Conservation (phyloP, 805 yeast species). For the Lipomyces spencermartinsiae region DNA sequence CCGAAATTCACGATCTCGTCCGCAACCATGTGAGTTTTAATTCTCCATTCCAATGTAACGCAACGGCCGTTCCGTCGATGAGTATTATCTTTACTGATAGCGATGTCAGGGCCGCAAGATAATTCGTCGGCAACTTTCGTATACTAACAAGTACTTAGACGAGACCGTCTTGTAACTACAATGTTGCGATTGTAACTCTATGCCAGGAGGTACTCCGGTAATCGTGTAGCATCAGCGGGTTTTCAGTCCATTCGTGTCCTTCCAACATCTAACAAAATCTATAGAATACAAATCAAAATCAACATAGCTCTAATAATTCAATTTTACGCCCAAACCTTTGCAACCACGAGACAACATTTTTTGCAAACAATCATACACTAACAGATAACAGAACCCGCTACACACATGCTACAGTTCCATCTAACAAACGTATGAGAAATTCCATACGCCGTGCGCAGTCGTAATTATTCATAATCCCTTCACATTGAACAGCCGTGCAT, state of each 20-base stretch:
- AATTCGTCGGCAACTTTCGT: too few species aligned
- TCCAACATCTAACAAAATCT: background rate
- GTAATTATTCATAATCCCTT: background rate
- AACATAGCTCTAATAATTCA: background rate
- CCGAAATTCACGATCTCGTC: too few species aligned
- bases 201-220: background rate
- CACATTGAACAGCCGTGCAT: constrained; percentile 29
- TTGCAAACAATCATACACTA: background rate
- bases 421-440: background rate
- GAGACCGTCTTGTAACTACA: too few species aligned
- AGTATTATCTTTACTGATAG: too few species aligned
- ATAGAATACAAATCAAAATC: background rate
- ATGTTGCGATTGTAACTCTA: background rate
- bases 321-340: constrained; percentile 13
- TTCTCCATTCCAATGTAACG: too few species aligned
- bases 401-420: background rate
- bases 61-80: too few species aligned
- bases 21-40: too few species aligned
- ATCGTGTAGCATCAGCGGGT: background rate
- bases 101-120: too few species aligned
- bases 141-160: too few species aligned
- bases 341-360: constrained; percentile 2
- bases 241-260: background rate
- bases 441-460: background rate
- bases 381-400: background rate